Evolutionary conservation across 129 eudicot genomes (phyloP).

Genomic region (Glebionis coronaria): DNA sequence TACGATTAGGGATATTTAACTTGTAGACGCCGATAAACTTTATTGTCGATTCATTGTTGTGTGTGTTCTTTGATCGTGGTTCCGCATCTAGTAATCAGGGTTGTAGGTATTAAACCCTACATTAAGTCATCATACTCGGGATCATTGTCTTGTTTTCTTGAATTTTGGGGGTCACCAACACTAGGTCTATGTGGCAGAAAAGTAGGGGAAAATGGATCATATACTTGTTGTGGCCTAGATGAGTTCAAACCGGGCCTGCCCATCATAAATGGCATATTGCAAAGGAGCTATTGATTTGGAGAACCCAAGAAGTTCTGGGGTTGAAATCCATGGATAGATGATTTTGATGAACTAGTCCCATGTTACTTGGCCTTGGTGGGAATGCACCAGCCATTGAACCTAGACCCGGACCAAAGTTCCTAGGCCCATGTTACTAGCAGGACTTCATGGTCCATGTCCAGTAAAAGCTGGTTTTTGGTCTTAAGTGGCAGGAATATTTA

Average conservation of each 20-base stretch:
- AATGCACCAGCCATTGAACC: slow-evolving; percentile 40
- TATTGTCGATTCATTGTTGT: no score
- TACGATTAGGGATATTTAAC: no score
- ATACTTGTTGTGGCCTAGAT: slow-evolving; percentile 53
- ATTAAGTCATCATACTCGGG: slow-evolving; percentile 94
- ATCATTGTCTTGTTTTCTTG: slow-evolving; percentile 62
- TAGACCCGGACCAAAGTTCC: slow-evolving; percentile 43
- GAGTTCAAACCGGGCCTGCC: slow-evolving; percentile 19
- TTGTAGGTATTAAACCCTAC: no score
- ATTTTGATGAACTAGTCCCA: slow-evolving; percentile 48
- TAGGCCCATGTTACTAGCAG: slow-evolving; percentile 48
- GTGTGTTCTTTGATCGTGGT: no score
- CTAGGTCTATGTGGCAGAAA: slow-evolving; percentile 43
- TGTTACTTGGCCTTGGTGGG: slow-evolving; percentile 47
- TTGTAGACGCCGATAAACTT: no score
- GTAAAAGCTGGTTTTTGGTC: slow-evolving; percentile 38
- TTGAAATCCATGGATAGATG: slow-evolving; percentile 29
- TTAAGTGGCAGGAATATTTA: slow-evolving; percentile 20
- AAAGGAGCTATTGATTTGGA: slow-evolving; percentile 48
- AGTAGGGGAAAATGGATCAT: slow-evolving; percentile 89
- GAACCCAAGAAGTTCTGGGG: slow-evolving; percentile 37
- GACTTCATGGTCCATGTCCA: slow-evolving; percentile 36
- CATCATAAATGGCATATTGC: slow-evolving; percentile 28
- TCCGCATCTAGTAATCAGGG: no score
- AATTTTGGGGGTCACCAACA: slow-evolving; percentile 31